Evolutionary conservation across 768 basidiomycete genomes (phyloP), one percentile per base, ranked within the genome.

Genomic region (Hirschioporus abietinus): DNA sequence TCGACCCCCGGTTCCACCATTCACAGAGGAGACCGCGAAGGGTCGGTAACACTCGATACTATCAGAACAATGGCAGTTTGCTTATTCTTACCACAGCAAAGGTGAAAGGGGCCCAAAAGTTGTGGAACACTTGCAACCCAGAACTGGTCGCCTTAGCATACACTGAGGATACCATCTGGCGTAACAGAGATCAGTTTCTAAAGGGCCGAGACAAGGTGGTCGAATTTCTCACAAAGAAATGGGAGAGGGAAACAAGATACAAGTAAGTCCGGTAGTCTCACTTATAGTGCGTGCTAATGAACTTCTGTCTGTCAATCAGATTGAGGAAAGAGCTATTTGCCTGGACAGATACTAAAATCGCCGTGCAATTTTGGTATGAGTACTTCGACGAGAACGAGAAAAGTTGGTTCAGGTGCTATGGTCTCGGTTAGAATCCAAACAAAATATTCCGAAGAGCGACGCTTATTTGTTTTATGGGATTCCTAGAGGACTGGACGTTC

Each of bases 241-340:
- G 86, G 86, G 70, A 74, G 57, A 79, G 76, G 66, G 85, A 88
- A 74, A 77, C 78, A 59, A 75, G 78, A 42, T 88, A 88, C 72
- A 72, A 76, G 60, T 71, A 27, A n/a, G 66, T 59, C 58, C 60
- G 52, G 64, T 60, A 2, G 60, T 25, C 58, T n/a, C 7, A 52
- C 27, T 23, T 63, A 15, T n/a, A 66, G 24, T 20, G 24, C 30
- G 26, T 35, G 18, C 18, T 20, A 42, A 34, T 57, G 18, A 34
- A 30, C 8, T n/a, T 26, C 27, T 12, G 23, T 25, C 23, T 34
- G 7, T 18, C n/a, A n/a, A n/a, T n/a, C 35, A 63, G 64, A 20
- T 73, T 84, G 58, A 74, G 84, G 23, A 87, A 88, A 70, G 82
- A 84, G 71, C 74, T 86, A 25, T 86, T 86, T 67, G 77, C 83